Conservation (phyloP, 352 stramenopile species). For the Pythium utonaiense region DNA sequence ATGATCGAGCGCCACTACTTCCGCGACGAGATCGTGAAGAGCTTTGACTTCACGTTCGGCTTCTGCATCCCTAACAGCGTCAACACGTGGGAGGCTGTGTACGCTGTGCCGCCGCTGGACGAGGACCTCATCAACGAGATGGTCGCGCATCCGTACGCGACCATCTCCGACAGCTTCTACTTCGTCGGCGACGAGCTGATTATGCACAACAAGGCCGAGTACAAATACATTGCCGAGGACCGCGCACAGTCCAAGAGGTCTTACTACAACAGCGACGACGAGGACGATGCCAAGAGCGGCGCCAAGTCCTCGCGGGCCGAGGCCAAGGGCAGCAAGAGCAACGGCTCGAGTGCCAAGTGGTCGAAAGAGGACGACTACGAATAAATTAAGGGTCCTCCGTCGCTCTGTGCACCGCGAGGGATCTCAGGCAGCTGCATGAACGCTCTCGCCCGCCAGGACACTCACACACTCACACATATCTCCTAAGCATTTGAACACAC, state of each 20-base stretch:
- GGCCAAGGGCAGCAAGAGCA: conserved; percentile 42
- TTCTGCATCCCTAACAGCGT: conserved; percentile 95
- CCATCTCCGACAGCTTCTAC: conserved; percentile 94
- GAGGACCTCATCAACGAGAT: conserved; percentile 94
- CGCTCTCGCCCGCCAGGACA: too few species aligned
- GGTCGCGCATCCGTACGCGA: conserved; percentile 92
- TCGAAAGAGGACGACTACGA: conserved; percentile 91
- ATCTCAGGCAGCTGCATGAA: too few species aligned
- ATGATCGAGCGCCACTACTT: conserved; percentile 99
- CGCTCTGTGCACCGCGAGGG: neutral
- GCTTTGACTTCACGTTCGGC: conserved; percentile 95
- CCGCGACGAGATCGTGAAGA: conserved; percentile 92
- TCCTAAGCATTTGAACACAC: neutral
- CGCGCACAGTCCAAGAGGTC: conserved; percentile 88
- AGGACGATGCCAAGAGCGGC: conserved; percentile 60
- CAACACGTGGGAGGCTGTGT: conserved; percentile 96
- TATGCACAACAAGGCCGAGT: conserved; percentile 95
- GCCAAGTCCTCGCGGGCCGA: conserved; percentile 56
- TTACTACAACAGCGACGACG: conserved; percentile 87
- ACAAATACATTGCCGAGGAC: conserved; percentile 93
- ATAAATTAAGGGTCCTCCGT: conserved; percentile 34
- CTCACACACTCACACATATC: conserved; percentile 1
- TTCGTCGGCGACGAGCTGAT: conserved; percentile 95
- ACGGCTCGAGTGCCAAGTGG: conserved; percentile 65
- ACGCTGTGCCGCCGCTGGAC: conserved; percentile 90